phyloP scores from a whole-genome alignment of 345 rosid genomes.

The Gossypium stocksii region DNA sequence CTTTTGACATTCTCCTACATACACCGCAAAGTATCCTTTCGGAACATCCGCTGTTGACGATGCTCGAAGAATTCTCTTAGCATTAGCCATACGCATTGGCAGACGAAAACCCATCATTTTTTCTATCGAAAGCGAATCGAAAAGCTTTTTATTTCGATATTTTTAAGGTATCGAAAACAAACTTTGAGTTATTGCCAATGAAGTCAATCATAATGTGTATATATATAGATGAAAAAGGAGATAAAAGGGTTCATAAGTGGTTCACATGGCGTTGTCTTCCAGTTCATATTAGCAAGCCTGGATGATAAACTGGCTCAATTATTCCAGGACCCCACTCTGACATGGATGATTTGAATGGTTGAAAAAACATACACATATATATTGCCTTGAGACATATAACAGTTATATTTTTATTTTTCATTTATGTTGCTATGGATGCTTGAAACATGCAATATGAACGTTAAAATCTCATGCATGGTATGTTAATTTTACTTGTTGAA shows the following conservation, averaged over 20 bases:
- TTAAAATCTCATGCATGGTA: not conserved
- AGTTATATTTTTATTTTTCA: not conserved
- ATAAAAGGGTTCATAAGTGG: not conserved
- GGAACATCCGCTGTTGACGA: slow-evolving; percentile 24
- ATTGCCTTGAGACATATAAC: not conserved
- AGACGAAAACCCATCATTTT: not conserved
- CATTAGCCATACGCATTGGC: not conserved
- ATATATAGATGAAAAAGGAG: not conserved
- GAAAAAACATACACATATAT: not conserved
- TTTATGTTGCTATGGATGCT: not conserved
- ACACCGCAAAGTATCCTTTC: slow-evolving; percentile 6
- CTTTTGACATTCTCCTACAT: slow-evolving; percentile 30
- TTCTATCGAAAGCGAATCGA: not conserved
- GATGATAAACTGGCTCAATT: not conserved
- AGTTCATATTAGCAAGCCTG: slow-evolving; percentile 14
- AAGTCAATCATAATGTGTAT: not conserved
- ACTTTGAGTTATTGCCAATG: not conserved
- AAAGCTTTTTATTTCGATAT: not conserved
- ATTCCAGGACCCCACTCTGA: slow-evolving; percentile 1
- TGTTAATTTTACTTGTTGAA: not conserved
- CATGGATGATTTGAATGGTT: not conserved
- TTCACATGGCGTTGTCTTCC: slow-evolving; percentile 12
- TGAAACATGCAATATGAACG: too few species aligned
- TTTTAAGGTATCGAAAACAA: not conserved
- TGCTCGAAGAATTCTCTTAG: slow-evolving; percentile 1